Evolutionary conservation across 306 rosid species (phyloP), one percentile per base, ranked within the genome.

Genomic region (Inga oerstediana): DNA sequence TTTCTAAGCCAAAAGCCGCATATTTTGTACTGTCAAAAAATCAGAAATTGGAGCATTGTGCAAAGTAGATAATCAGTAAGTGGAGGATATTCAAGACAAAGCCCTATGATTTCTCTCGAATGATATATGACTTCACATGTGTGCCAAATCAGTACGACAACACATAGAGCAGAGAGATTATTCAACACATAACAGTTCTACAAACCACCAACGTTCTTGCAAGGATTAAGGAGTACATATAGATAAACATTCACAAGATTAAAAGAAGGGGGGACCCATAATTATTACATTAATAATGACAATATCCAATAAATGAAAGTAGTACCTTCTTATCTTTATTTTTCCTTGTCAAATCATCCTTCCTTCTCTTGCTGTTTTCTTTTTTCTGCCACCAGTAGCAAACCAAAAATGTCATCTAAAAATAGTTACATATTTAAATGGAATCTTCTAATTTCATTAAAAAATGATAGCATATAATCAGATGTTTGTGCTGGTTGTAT

Each of bases 331-430:
- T 96, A 88, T 91, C 99, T 89, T 90, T 96, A 83, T 83, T 92
- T 86, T 92, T 96, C 85, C 97, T 87, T 11, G 94, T 45, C 46
- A 91, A 80, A 84, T 91, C 98, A 76, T 96, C 98, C 92, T 96
- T 96, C 91, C 99, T 89, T 87, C 98, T 93, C 91, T 92, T 96
- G 97, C 97, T 96, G 86, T 90, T 92, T 83, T 92, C 97, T 85
- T 96, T 96, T 92, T 94, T 96, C 99, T 96, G 92, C 68, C 69
- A 72, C 76, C 87, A 79, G 52, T 37, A 48, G 78, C 10, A 70
- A 74, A 81, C 71, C 58, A 78, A 78, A 77, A 68, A 65, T 51
- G 65, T 52, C 34, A 30, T 54, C 52, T 54, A 64, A 49, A 39
- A 24, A 68, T 37, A 54, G 45, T 39, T 27, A 2, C 16, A 77